Evolutionary conservation across 2,329 filamentous ascomycete genomes (phyloP).

Genomic region (Colletotrichum somersetense): DNA sequence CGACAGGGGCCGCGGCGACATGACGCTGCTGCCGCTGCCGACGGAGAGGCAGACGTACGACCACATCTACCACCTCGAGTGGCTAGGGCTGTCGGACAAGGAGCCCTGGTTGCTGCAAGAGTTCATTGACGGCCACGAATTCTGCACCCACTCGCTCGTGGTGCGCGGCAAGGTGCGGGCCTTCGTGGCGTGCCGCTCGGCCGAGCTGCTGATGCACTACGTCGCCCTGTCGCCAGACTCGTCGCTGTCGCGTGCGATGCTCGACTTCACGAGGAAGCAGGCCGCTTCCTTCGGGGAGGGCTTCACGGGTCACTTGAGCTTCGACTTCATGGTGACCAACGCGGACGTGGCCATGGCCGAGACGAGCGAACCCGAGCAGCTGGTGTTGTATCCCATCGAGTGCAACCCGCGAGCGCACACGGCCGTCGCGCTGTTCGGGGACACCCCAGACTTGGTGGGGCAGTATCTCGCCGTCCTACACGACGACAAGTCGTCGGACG

Average conservation of each 20-base stretch:
- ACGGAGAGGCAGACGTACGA: constrained; percentile 65
- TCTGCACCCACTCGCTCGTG: constrained; percentile 78
- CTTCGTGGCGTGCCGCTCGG: constrained; percentile 75
- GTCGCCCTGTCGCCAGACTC: constrained; percentile 67
- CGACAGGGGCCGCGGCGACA: constrained; percentile 69
- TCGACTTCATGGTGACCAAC: constrained; percentile 76
- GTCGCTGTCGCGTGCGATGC: constrained; percentile 69
- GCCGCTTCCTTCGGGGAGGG: constrained; percentile 60
- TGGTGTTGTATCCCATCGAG: constrained; percentile 73
- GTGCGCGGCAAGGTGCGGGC: constrained; percentile 73
- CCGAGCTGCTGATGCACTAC: constrained; percentile 76
- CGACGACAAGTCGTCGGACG: constrained; percentile 40
- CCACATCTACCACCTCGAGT: constrained; percentile 64
- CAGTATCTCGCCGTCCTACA: constrained; percentile 66
- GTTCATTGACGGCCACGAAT: constrained; percentile 72
- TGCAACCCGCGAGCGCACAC: constrained; percentile 80
- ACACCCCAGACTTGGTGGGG: constrained; percentile 60
- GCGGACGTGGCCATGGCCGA: constrained; percentile 51
- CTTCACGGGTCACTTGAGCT: constrained; percentile 78
- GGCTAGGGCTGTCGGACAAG: constrained; percentile 61
- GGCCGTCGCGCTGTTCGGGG: constrained; percentile 71
- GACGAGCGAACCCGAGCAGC: constrained; percentile 29
- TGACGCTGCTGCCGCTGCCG: constrained; percentile 73
- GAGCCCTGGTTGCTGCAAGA: constrained; percentile 78
- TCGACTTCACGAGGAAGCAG: constrained; percentile 72